Base-by-base conservation (phyloP, 2,329 filamentous ascomycete genomes). In the Drechslerella coelobrocha region DNA sequence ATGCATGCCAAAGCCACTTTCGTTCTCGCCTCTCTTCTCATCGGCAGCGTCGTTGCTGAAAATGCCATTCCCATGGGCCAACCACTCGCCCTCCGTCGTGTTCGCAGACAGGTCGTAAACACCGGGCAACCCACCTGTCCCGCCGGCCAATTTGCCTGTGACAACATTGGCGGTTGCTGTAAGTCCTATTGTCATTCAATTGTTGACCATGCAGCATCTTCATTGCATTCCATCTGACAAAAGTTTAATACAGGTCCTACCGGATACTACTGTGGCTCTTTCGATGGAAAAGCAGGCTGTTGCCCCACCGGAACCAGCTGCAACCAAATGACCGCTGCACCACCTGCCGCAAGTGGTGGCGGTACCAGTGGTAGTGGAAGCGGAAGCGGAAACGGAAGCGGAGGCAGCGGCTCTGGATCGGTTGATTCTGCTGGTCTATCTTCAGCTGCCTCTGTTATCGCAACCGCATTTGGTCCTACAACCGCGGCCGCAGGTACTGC, bases 241-340 rank as follows among this genome's bases (percentile, higher is more conserved):
- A n/a, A n/a, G n/a, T 10, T 50, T 19, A 52, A 31, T 14, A 34
- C 27, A 71, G 66, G 66, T 24, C 66, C 66, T 21, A 37, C 31
- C 26, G 66, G 66, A 23, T 71, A 45, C 41, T 53, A 52, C n/a
- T 71, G 66, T 41, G 66, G 66, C 19, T 71, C 66, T 41, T 71
- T 63, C 41, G 31, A 59, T 31, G 66, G 66, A 3, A 60, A 34
- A 21, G 60, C 24, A 10, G 66, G 66, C 21, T 71, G 66, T 41
- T 71, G 66, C 34, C 53, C 59, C 19, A 34, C 47, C 12, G 66
- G 66, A n/a, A 19, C 47, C 8, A 37, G 63, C 23, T 71, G 66
- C 31, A 60, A 60, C 21, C 29, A 34, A 14, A 12, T 17, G 9
- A 31, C 48, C 4, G 14, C 19, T 37, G 17, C 47, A 10, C 27